Percentiles rank a stretch among this genome's conserved stretches.
These are phyloP conservation scores for Pseudogymnoascus sp. DNA, from an alignment of 2,329 filamentous ascomycete species.

Conservation along the genomic window DNA sequence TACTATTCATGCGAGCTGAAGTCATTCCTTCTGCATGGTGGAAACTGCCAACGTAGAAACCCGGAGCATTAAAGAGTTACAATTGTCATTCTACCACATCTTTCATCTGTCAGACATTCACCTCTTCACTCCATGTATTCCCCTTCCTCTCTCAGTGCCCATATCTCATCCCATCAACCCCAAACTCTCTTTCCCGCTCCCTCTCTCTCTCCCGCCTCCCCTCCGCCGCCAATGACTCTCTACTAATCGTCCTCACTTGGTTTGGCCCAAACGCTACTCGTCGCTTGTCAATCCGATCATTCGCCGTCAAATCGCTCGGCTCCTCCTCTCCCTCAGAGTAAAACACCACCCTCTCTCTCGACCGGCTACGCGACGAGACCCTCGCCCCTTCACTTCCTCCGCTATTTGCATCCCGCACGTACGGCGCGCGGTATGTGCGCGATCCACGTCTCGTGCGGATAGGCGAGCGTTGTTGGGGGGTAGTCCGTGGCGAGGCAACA, in stretches of 20 bases:
- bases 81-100: neutral
- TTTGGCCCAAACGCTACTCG: neutral
- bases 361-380: neutral
- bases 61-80: neutral
- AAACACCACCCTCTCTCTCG: neutral
- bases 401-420: neutral
- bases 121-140: neutral
- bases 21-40: neutral
- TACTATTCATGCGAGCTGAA: neutral
- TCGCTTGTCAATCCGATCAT: constrained; percentile 5
- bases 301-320: neutral
- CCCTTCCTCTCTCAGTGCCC: neutral
- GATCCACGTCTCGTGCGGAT: neutral
- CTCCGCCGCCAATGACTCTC: neutral
- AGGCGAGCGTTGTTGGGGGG: neutral
- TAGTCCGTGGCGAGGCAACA: neutral
- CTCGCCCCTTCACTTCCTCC: neutral
- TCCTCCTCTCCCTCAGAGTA: neutral
- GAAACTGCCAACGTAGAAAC: neutral
- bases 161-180: neutral
- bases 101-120: neutral
- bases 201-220: neutral
- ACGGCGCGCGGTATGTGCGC: neutral
- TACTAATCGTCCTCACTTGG: neutral
- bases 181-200: neutral